Conservation (phyloP, 495 filamentous ascomycete genomes). For the Xylaria scruposa region DNA sequence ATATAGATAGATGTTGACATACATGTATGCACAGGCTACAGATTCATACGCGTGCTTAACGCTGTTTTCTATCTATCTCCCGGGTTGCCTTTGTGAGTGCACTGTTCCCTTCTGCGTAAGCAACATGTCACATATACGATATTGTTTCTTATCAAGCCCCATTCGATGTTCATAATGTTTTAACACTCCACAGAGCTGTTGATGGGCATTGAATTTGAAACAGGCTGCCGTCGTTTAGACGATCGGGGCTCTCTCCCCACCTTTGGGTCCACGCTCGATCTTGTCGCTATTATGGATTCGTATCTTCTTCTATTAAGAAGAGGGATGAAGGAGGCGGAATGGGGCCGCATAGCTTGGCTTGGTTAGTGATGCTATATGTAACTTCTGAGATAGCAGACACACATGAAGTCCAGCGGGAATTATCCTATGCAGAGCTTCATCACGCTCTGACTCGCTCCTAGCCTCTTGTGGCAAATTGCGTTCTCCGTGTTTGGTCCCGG, state of each 20-base stretch:
- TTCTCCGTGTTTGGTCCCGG: too few species aligned
- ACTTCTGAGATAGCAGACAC: neutral
- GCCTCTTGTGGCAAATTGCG: neutral
- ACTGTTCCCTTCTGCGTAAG: neutral
- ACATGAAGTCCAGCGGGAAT: neutral
- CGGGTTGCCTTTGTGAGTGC: neutral
- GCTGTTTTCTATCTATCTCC: neutral
- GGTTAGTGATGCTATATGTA: neutral
- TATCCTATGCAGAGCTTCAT: neutral
- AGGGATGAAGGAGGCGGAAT: neutral
- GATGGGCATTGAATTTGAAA: neutral
- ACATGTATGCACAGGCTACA: neutral
- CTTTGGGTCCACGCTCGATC: neutral
- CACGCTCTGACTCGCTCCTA: neutral
- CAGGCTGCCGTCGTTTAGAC: neutral
- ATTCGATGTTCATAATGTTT: neutral
- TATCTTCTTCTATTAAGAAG: neutral
- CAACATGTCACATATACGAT: neutral
- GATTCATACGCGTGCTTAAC: neutral
- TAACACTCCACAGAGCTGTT: neutral
- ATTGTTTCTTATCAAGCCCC: neutral
- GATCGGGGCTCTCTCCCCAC: neutral
- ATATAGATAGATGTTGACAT: constrained; percentile 3
- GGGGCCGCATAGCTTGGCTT: neutral
- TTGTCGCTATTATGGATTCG: neutral